Evolutionary conservation across 805 yeast species (phyloP), one percentile per base, ranked within the genome.

Genomic region (Metschnikowia dekortorum): DNA sequence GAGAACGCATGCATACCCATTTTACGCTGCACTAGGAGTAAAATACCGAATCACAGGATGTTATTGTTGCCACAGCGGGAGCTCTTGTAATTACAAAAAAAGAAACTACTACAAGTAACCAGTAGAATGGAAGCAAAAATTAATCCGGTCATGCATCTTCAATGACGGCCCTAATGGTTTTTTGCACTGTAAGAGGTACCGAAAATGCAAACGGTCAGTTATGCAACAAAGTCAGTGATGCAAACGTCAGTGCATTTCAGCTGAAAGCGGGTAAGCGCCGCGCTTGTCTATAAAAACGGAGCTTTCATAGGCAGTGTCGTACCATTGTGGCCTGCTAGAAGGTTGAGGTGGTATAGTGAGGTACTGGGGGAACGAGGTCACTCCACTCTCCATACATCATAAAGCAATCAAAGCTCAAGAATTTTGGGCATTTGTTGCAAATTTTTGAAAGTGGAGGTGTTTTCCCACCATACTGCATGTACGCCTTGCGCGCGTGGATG

Each of bases 201-300:
- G 43, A 30, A 29, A 16, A 39, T 29, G 43, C 43, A 39, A 39
- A 39, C 26, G 34, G 33, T 28, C 41, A 22, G 14, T 41, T 18
- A 41, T 32, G 44, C 37, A 31, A 41, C 16, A 18, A 31, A 13
- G 11, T 38, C 45, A 32, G 45, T 42, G 37, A 42, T 42, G 45
- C 45, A 42, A 42, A 22, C 45, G 45, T 42, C 45, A 42, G 30
- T 42, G 45, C 45, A 42, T 32, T 14, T 32, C 31, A 39, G 22
- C 22, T 32, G 8, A 9, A 31, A 42, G 45, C 45, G 38, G 45
- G 34, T 32, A 42, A 32, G 45, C 34, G 37, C 45, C n/a, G 45
- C 38, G 45, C 45, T 42, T 30, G 45, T 22, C 45, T 22, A 39
- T 11, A 38, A 14, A 18, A 33, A 22, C 38, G 38, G 45, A 42